These are phyloP conservation scores for Fusarium globosum DNA, from an alignment of 2,329 filamentous ascomycete genomes.

Conservation along the genomic window DNA sequence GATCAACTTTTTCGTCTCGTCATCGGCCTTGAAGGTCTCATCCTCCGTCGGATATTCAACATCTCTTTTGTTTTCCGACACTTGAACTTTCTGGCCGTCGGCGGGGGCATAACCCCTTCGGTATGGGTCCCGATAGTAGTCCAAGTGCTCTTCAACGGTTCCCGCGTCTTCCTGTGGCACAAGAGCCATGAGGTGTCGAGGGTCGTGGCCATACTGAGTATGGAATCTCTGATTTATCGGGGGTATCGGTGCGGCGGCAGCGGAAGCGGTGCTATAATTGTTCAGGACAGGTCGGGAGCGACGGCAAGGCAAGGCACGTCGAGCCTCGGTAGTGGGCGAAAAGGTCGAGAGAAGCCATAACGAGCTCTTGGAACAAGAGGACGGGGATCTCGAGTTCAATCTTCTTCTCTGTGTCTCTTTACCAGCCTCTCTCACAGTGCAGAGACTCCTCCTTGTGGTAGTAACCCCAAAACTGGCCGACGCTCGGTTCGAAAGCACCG, in stretches of 20 bases:
- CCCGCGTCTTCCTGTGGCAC: conserved; percentile 62
- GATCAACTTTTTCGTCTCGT: conserved; percentile 51
- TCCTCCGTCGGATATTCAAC: conserved; percentile 57
- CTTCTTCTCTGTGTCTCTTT: conserved; percentile 25
- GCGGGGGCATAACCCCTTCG: conserved; percentile 64
- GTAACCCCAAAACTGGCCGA: conserved; percentile 46
- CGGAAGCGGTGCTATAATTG: conserved; percentile 44
- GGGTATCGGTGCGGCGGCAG: conserved; percentile 25
- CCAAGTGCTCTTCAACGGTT: conserved; percentile 64
- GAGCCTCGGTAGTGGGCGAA: conserved; percentile 42
- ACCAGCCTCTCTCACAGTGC: conserved; percentile 32
- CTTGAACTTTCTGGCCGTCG: conserved; percentile 59
- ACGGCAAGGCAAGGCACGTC: conserved; percentile 23
- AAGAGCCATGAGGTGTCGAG: conserved; percentile 63
- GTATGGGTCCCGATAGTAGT: conserved; percentile 64
- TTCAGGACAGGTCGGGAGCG: conserved; percentile 37
- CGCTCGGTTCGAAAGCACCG: conserved; percentile 62
- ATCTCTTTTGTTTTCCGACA: conserved; percentile 65
- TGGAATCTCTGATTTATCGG: conserved; percentile 22
- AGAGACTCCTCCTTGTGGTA: conserved; percentile 44
- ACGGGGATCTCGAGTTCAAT: conserved; percentile 1
- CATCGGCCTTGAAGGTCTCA: conserved; percentile 51
- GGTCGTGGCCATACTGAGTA: conserved; percentile 31
- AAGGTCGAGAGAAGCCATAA: conserved; percentile 58
- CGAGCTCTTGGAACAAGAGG: conserved; percentile 50